phyloP scores from a whole-genome alignment of 352 stramenopile species.

The Globisporangium mamillatum region DNA sequence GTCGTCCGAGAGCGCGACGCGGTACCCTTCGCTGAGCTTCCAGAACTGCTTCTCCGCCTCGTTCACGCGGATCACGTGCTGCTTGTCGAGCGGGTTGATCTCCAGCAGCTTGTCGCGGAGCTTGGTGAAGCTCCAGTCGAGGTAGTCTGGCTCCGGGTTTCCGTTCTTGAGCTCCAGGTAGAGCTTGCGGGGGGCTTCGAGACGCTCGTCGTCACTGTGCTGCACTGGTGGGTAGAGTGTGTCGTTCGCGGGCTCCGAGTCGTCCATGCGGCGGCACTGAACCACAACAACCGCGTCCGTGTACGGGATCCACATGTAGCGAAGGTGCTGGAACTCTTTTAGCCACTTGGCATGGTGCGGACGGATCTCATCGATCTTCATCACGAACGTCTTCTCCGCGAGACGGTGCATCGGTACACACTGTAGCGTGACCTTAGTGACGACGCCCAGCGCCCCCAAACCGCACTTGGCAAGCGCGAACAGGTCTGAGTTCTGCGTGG shows the following conservation, averaged over 20 bases:
- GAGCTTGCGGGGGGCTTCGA: slow-evolving; percentile 76
- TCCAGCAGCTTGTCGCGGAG: slow-evolving; percentile 80
- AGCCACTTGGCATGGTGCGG: slow-evolving; percentile 76
- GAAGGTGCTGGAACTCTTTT: slow-evolving; percentile 77
- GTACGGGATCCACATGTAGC: slow-evolving; percentile 99
- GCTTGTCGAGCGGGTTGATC: slow-evolving; percentile 87
- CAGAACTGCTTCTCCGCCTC: slow-evolving; percentile 96
- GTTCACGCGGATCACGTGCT: slow-evolving; percentile 94
- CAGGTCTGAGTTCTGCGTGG: slow-evolving; percentile 70
- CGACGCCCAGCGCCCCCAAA: slow-evolving; percentile 94
- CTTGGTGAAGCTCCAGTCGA: slow-evolving; percentile 83
- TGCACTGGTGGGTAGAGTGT: slow-evolving; percentile 41
- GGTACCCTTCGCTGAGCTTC: slow-evolving; percentile 90
- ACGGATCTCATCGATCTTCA: slow-evolving; percentile 86
- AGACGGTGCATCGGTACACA: slow-evolving; percentile 93
- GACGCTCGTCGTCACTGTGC: slow-evolving; percentile 56
- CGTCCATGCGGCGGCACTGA: slow-evolving; percentile 69
- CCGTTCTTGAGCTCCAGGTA: slow-evolving; percentile 69
- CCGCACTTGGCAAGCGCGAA: slow-evolving; percentile 94
- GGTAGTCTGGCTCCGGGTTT: slow-evolving; percentile 55
- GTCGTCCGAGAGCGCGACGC: slow-evolving; percentile 91
- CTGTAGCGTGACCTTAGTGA: slow-evolving; percentile 95
- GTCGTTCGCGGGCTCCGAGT: slow-evolving; percentile 38
- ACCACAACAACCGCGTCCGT: slow-evolving; percentile 95
- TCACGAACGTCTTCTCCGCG: slow-evolving; percentile 92